Percentiles rank a stretch among this genome's conserved stretches.
phyloP scores from a whole-genome alignment of 176 grass and related monocot species.

The Stipa capillata region DNA sequence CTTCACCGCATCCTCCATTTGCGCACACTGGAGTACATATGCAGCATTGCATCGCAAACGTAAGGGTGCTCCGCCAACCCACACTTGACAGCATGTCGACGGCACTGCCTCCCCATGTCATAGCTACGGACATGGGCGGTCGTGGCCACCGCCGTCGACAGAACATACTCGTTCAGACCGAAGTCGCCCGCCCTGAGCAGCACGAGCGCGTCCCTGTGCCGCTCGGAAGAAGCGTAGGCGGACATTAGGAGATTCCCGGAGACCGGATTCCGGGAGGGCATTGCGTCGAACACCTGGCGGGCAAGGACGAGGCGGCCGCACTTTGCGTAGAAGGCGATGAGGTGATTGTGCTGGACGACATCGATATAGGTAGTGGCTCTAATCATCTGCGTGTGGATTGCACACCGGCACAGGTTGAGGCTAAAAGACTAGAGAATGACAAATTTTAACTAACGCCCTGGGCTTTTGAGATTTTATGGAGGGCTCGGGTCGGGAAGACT shows the following conservation, averaged over 20 bases:
- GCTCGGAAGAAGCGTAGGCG: conserved; percentile 47
- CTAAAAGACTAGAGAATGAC: too few relatives aligned
- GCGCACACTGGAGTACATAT: conserved; percentile 57
- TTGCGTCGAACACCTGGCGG: conserved; percentile 51
- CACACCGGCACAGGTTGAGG: too few relatives aligned
- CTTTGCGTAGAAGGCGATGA: conserved; percentile 44
- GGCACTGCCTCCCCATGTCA: conserved; percentile 53
- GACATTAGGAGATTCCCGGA: conserved; percentile 55
- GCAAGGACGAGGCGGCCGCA: conserved; percentile 38
- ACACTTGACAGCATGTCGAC: conserved; percentile 43
- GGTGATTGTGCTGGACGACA: conserved; percentile 48
- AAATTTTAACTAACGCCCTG: too few relatives aligned
- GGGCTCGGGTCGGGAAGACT: too few relatives aligned
- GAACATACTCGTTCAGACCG: conserved; percentile 56
- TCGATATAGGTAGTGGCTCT: conserved; percentile 28
- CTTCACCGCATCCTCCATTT: conserved; percentile 37
- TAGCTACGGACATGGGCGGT: conserved; percentile 39
- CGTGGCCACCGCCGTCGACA: conserved; percentile 24
- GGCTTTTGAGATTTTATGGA: too few relatives aligned
- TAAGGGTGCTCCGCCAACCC: conserved; percentile 27
- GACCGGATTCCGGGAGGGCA: conserved; percentile 46
- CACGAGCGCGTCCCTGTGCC: conserved; percentile 24
- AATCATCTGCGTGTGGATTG: conserved; percentile 36
- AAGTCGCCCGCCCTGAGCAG: conserved; percentile 45
- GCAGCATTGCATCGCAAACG: conserved; percentile 47